Conservation (phyloP, 2,329 filamentous ascomycete species). For the Ophiostoma novo-ulmi region DNA sequence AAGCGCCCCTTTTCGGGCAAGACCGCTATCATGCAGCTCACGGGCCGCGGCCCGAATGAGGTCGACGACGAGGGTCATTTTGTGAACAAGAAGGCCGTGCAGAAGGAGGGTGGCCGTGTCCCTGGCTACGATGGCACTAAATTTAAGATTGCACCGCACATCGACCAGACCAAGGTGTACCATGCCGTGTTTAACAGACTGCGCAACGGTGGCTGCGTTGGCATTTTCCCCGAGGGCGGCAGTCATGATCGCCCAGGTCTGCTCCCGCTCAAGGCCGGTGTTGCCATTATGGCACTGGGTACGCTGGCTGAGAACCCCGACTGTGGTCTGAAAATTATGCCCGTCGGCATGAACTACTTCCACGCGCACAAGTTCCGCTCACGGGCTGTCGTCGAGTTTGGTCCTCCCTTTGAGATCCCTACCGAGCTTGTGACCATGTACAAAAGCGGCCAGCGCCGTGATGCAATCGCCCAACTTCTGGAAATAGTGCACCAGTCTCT, state of each 20-base stretch:
- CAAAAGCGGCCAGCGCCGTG: conserved; percentile 72
- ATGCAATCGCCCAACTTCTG: conserved; percentile 78
- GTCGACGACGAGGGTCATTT: conserved; percentile 63
- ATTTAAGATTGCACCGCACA: conserved; percentile 85
- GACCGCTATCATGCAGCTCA: conserved; percentile 72
- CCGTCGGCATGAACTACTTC: conserved; percentile 99
- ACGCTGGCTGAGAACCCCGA: conserved; percentile 78
- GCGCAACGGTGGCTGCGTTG: conserved; percentile 78
- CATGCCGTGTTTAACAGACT: conserved; percentile 85
- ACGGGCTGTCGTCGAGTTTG: conserved; percentile 91
- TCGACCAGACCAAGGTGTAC: conserved; percentile 91
- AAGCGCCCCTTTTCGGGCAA: conserved; percentile 82
- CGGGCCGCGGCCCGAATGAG: conserved; percentile 60
- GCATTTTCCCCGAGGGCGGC: conserved; percentile 94
- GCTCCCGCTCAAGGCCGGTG: conserved; percentile 87
- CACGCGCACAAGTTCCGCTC: conserved; percentile 98
- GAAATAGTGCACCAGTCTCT: conserved; percentile 83
- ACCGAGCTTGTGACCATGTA: conserved; percentile 79
- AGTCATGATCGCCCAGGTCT: conserved; percentile 92
- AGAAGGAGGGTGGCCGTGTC: conserved; percentile 40
- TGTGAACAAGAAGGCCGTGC: conserved; percentile 46
- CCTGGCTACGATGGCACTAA: conserved; percentile 69
- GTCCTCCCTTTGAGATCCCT: conserved; percentile 79
- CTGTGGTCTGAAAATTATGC: conserved; percentile 88
- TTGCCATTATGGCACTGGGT: conserved; percentile 95